Evolutionary conservation across 1,284 basidiomycete genomes (phyloP).

Genomic region (Ceratobasidium sp.): DNA sequence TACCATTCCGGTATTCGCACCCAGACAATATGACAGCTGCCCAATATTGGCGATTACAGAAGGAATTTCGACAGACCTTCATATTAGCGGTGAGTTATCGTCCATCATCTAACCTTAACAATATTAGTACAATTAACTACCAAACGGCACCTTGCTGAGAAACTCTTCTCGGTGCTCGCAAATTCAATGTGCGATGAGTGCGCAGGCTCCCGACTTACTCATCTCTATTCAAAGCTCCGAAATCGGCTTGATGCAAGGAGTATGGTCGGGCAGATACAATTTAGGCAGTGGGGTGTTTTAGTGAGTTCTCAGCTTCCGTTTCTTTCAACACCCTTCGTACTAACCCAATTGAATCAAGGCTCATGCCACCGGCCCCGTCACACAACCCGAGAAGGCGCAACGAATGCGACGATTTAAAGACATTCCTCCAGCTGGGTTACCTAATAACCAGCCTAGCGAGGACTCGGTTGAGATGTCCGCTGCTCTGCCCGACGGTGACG

Average conservation of each 20-base stretch:
- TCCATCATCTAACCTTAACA: too few relatives aligned
- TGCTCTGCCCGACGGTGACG: neutral
- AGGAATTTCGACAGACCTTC: neutral
- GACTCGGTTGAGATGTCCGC: neutral
- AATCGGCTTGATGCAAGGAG: constrained; percentile 15
- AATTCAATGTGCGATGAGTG: constrained; percentile 41
- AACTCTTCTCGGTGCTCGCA: constrained; percentile 17
- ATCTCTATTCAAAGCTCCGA: constrained; percentile 3
- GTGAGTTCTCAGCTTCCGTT: neutral
- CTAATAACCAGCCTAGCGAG: too few relatives aligned
- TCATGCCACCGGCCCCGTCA: neutral
- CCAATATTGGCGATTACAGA: constrained; percentile 6
- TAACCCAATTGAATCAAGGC: neutral
- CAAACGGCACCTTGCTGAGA: constrained; percentile 7
- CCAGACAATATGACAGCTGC: neutral
- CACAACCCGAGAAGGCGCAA: neutral
- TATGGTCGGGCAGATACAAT: constrained; percentile 36
- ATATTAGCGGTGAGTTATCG: constrained; percentile 22
- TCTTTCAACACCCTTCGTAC: neutral
- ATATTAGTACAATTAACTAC: neutral
- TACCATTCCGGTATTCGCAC: constrained; percentile 13
- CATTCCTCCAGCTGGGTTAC: neutral
- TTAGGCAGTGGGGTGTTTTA: neutral
- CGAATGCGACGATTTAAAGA: neutral
- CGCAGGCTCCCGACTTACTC: too few relatives aligned